Evolutionary conservation across 371 early-diverging fungal genomes (phyloP).

Genomic region (Entomophthora muscae): DNA sequence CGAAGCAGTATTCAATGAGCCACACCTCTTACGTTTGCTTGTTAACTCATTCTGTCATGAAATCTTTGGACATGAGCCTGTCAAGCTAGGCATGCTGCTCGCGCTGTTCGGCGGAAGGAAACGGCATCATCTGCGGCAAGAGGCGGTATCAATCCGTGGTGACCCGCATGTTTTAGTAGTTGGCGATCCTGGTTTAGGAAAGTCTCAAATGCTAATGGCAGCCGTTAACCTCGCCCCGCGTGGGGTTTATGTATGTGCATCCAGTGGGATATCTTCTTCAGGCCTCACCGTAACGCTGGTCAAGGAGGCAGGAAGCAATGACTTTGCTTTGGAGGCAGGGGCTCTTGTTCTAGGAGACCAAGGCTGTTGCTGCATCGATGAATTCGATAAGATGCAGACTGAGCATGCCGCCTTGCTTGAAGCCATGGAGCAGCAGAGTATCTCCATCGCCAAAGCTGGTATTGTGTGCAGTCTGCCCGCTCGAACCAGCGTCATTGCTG

Average conservation of each 20-base stretch:
- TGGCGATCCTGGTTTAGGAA: conserved; percentile 88
- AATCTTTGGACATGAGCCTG: conserved; percentile 89
- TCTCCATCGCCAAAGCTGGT: conserved; percentile 98
- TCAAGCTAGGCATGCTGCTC: conserved; percentile 73
- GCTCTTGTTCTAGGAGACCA: conserved; percentile 96
- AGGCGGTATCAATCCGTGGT: conserved; percentile 68
- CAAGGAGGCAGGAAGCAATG: conserved; percentile 49
- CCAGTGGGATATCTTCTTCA: conserved; percentile 62
- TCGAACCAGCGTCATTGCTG: conserved; percentile 87
- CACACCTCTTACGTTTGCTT: conserved; percentile 62
- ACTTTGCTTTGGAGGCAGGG: conserved; percentile 61
- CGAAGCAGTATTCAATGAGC: conserved; percentile 43
- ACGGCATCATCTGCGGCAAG: conserved; percentile 45
- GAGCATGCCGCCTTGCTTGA: conserved; percentile 99
- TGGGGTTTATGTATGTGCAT: conserved; percentile 83
- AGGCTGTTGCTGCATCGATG: conserved; percentile 99
- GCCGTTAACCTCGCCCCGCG: conserved; percentile 73
- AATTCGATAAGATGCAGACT: conserved; percentile 99
- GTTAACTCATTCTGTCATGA: conserved; percentile 84
- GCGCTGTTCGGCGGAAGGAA: conserved; percentile 71
- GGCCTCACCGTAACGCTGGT: conserved; percentile 65
- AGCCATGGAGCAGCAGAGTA: conserved; percentile 99
- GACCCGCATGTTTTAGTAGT: conserved; percentile 16
- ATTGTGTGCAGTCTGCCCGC: conserved; percentile 97
- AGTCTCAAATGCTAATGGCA: conserved; percentile 81